Percentiles rank a stretch among this genome's conserved stretches.
phyloP scores from a whole-genome alignment of 768 basidiomycete genomes.

The Lactifluus hygrophoroides region DNA sequence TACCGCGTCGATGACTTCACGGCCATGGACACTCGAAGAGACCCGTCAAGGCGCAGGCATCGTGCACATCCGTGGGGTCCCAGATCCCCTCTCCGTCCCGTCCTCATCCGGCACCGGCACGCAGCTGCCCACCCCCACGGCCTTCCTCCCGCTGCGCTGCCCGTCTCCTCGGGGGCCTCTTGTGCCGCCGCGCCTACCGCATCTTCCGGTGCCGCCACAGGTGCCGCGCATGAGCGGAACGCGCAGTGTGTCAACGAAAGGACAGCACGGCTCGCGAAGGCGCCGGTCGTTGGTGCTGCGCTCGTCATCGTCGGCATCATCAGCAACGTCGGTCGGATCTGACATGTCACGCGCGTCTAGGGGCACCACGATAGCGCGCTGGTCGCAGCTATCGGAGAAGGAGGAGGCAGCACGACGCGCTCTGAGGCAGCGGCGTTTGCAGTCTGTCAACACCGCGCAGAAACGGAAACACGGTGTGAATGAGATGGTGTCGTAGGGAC shows the following conservation, averaged over 20 bases:
- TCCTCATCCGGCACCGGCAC: not conserved
- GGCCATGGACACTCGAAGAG: slow-evolving; percentile 35
- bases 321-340: slow-evolving; percentile 16
- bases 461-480: not conserved
- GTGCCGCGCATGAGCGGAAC: not conserved
- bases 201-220: not conserved
- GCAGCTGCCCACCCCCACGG: not conserved
- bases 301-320: slow-evolving; percentile 6
- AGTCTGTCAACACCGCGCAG: not conserved
- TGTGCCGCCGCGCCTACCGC: slow-evolving; percentile 1
- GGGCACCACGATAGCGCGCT: not conserved
- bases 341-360: slow-evolving; percentile 18
- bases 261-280: slow-evolving; percentile 2
- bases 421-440: slow-evolving; percentile 11
- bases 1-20: slow-evolving; percentile 18
- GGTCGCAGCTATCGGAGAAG: slow-evolving; percentile 14
- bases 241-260: not conserved
- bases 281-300: not conserved
- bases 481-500: not conserved
- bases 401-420: slow-evolving; percentile 17
- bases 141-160: not conserved
- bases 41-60: slow-evolving; percentile 32
- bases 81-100: not conserved
- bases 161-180: not conserved
- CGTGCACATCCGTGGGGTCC: slow-evolving; percentile 30